These are phyloP conservation scores for Flaveria ramosissima DNA, from an alignment of 129 eudicot genomes.

Conservation along the genomic window DNA sequence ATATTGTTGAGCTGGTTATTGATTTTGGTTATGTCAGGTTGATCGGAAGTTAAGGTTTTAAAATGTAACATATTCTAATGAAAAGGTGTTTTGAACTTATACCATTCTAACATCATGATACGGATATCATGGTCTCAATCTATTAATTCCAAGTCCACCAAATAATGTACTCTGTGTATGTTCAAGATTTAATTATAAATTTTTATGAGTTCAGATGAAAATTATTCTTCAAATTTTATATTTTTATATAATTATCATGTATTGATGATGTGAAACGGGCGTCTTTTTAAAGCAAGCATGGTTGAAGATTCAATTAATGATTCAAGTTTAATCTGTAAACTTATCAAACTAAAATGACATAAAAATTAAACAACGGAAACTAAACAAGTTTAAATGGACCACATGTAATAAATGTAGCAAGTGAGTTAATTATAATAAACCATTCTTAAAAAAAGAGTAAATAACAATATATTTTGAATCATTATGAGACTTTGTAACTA, in stretches of 20 bases:
- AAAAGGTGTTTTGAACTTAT: neutral
- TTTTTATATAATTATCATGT: neutral
- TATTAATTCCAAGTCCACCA: conserved; percentile 14
- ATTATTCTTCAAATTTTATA: neutral
- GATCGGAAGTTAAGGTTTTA: neutral
- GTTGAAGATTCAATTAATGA: neutral
- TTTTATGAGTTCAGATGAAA: neutral
- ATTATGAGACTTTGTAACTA: no score
- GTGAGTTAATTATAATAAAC: neutral
- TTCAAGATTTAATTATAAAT: conserved; percentile 2
- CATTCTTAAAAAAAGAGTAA: neutral
- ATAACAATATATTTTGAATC: no score
- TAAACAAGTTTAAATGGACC: neutral
- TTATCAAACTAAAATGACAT: no score
- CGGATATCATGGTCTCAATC: neutral
- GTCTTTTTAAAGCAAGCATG: neutral
- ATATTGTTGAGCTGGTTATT: neutral
- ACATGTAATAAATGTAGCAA: neutral
- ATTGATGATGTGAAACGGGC: neutral
- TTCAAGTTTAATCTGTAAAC: neutral
- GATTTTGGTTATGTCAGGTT: neutral
- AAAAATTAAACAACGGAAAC: neutral
- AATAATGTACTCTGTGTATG: neutral
- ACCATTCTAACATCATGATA: neutral
- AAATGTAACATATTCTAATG: neutral